Percentiles rank a stretch among this genome's conserved stretches.
These are phyloP conservation scores for Wickerhamomyces chaumierensis DNA, from an alignment of 805 yeast species.

Conservation along the genomic window DNA sequence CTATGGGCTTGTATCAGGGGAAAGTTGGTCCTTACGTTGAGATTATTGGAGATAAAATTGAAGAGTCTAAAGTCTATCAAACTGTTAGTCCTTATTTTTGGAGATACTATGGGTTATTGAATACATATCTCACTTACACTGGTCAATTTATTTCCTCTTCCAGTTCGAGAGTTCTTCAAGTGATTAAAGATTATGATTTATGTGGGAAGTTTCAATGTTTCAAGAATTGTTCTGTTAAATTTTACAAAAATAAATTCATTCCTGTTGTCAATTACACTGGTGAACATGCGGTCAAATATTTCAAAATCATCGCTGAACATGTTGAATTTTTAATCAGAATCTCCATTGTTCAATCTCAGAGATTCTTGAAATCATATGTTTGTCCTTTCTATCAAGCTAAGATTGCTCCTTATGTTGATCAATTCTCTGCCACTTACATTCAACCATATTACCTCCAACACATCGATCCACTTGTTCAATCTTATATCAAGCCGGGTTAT, in stretches of 20 bases:
- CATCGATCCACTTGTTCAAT: neutral
- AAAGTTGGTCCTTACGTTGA: slow-evolving; percentile 7
- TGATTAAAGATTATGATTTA: neutral
- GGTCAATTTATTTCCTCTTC: neutral
- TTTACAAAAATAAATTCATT: neutral
- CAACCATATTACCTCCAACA: neutral
- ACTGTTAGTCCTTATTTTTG: neutral
- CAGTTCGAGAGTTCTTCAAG: no score
- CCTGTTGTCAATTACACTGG: neutral
- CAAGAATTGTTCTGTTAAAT: neutral
- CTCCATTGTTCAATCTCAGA: neutral
- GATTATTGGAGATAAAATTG: slow-evolving; percentile 1
- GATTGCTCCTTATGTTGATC: neutral
- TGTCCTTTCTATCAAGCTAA: neutral
- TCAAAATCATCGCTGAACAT: neutral
- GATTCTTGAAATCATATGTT: neutral
- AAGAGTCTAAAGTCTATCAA: slow-evolving; percentile 3
- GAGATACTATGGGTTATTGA: neutral
- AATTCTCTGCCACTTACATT: neutral
- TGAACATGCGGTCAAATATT: neutral
- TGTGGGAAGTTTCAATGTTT: neutral
- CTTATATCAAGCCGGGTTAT: slow-evolving; percentile 3
- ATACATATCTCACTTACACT: neutral
- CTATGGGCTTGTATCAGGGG: slow-evolving; percentile 5
- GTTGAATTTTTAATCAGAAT: slow-evolving; percentile 1